A percentile compares a stretch with the other conserved stretches of the same genome.
Evolutionary conservation across 345 rosid species (phyloP).

Genomic region (Eucalyptus rudis): DNA sequence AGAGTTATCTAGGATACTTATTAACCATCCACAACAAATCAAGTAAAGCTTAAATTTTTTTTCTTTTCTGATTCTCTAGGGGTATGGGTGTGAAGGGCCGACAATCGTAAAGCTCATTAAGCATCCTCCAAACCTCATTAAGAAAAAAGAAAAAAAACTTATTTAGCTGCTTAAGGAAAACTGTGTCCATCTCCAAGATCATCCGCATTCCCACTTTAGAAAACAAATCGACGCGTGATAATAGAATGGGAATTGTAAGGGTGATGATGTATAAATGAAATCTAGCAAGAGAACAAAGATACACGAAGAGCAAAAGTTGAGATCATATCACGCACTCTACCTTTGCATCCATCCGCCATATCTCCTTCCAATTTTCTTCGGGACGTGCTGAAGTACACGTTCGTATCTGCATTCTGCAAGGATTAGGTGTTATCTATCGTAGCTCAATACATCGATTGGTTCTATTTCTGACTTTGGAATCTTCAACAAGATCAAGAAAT

Average conservation of each 20-base stretch:
- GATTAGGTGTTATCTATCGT: neutral
- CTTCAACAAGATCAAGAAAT: neutral
- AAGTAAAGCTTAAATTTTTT: neutral
- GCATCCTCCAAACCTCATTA: neutral
- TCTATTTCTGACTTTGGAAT: neutral
- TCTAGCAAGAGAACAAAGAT: neutral
- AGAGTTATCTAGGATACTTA: neutral
- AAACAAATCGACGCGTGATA: neutral
- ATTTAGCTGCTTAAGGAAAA: neutral
- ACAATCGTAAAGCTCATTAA: neutral
- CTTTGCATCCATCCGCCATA: neutral
- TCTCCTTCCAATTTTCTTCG: neutral
- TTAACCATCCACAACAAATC: neutral
- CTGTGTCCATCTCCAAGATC: neutral
- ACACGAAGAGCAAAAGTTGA: neutral
- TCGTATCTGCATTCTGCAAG: neutral
- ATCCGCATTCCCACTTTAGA: neutral
- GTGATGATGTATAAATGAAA: neutral
- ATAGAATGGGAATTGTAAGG: neutral
- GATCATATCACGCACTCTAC: neutral
- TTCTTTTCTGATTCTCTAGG: neutral
- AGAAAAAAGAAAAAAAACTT: no score
- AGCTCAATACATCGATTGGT: neutral
- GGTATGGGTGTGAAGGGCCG: neutral
- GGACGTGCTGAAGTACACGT: neutral